phyloP scores from a whole-genome alignment of 306 rosid genomes.

The Mimosa bimucronata region DNA sequence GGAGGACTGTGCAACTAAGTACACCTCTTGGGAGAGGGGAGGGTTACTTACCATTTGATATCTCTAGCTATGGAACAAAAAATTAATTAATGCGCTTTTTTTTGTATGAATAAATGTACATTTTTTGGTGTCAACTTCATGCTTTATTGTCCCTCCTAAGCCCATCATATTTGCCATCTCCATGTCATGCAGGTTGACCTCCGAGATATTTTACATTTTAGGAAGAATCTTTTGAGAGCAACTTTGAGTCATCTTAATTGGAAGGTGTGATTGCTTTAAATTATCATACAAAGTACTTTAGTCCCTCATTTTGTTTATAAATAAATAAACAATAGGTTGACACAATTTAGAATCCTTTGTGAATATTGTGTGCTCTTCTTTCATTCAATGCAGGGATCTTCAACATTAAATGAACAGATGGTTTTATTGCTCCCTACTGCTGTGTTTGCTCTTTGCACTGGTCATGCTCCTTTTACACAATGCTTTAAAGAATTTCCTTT shows the following conservation, averaged over 20 bases:
- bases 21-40: not conserved
- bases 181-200: constrained; percentile 65
- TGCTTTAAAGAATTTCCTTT: constrained; percentile 48
- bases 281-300: constrained; percentile 19
- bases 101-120: constrained; percentile 12
- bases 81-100: constrained; percentile 6
- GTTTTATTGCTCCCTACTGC: constrained; percentile 75
- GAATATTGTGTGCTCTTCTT: constrained; percentile 6
- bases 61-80: constrained; percentile 5
- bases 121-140: not conserved
- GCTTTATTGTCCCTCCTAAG: constrained; percentile 16
- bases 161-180: constrained; percentile 20
- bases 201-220: constrained; percentile 63
- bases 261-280: constrained; percentile 62
- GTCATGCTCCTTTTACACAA: constrained; percentile 60
- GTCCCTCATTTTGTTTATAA: constrained; percentile 11
- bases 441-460: constrained; percentile 79
- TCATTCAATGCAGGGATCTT: constrained; percentile 57
- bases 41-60: not conserved
- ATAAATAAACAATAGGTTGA: constrained; percentile 11
- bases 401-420: constrained; percentile 55
- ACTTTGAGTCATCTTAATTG: constrained; percentile 56
- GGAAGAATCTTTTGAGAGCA: constrained; percentile 76
- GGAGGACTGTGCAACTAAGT: not conserved
- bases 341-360: constrained; percentile 5